These are phyloP conservation scores for Globisporangium paroecandrum DNA, from an alignment of 352 stramenopile species.

Conservation along the genomic window DNA sequence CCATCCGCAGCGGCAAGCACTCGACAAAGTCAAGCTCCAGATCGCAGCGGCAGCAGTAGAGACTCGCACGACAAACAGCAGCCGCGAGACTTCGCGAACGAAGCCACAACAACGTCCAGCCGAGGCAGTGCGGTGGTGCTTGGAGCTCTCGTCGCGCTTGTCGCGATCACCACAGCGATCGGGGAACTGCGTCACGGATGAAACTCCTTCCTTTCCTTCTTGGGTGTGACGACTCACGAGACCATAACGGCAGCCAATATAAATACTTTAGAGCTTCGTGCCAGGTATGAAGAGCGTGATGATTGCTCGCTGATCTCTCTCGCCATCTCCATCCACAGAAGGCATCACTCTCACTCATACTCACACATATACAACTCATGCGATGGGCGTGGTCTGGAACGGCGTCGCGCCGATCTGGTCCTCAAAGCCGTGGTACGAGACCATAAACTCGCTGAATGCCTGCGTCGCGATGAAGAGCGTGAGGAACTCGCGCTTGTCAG, in stretches of 20 bases:
- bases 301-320: conserved; percentile 1
- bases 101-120: not conserved
- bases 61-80: not conserved
- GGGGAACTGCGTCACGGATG: conserved; percentile 3
- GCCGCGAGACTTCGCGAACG: not conserved
- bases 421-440: conserved; percentile 81
- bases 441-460: conserved; percentile 82
- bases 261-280: conserved; percentile 3
- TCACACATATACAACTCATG: not conserved
- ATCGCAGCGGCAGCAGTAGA: not conserved
- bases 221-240: not conserved
- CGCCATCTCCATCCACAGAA: not conserved
- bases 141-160: conserved; percentile 6
- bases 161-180: conserved; percentile 15
- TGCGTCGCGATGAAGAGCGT: conserved; percentile 85
- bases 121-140: conserved; percentile 6
- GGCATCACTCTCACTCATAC: not conserved
- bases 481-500: conserved; percentile 76
- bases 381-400: conserved; percentile 4
- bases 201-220: not conserved
- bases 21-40: not conserved
- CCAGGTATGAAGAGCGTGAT: not conserved
- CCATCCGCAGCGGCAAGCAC: not conserved
- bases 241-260: conserved; percentile 1
- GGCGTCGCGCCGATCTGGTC: conserved; percentile 30